These are phyloP conservation scores for Chenopodium berlandieri DNA, from an alignment of 148 eudicot species.

Conservation along the genomic window DNA sequence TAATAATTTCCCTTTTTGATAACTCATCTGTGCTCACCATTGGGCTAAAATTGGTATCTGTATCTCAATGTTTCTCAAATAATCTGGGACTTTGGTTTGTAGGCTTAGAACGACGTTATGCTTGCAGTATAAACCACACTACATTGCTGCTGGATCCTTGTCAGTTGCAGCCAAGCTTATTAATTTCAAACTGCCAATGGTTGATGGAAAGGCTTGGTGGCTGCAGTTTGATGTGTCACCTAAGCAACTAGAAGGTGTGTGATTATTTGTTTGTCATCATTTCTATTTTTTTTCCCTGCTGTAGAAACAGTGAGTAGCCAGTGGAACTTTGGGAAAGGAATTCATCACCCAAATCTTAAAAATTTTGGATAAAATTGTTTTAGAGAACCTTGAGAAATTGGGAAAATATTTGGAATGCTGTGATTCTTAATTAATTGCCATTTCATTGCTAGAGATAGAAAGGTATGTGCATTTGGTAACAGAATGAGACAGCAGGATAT, in stretches of 20 bases:
- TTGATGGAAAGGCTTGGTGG: conserved; percentile 70
- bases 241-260: conserved; percentile 60
- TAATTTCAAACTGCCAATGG: conserved; percentile 50
- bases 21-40: not conserved
- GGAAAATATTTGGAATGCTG: not conserved
- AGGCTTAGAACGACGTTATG: conserved; percentile 72
- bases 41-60: not conserved
- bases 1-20: conserved; percentile 14
- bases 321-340: conserved; percentile 8
- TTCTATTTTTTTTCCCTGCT: not conserved
- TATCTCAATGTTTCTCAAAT: not conserved
- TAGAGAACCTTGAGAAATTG: not conserved
- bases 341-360: not conserved
- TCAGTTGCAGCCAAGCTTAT: conserved; percentile 64
- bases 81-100: conserved; percentile 12
- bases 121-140: conserved; percentile 82
- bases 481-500: too few species aligned
- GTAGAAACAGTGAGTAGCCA: not conserved
- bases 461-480: too few species aligned
- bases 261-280: conserved; percentile 7
- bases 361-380: not conserved
- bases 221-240: conserved; percentile 76
- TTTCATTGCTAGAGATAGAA: too few species aligned
- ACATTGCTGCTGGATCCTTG: conserved; percentile 71
- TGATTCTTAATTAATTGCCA: not conserved